Conservation (phyloP, 225 moss, liverwort and hornwort species). For the Physcomitrellopsis africana region DNA sequence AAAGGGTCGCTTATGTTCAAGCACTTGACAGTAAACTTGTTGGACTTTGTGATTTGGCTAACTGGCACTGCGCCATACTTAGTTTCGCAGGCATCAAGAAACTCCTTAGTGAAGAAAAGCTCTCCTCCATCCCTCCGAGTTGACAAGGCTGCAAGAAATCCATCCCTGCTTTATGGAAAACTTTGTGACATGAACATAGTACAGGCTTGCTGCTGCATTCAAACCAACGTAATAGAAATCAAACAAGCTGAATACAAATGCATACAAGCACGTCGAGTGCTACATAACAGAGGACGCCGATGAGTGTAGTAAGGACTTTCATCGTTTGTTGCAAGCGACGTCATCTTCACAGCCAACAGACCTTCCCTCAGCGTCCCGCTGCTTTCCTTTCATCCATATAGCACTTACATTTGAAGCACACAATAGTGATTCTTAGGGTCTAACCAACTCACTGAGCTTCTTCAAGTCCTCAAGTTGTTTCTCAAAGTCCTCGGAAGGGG, state of each 20-base stretch:
- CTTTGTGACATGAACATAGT: slow-evolving; percentile 38
- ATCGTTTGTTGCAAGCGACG: not conserved
- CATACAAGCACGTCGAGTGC: not conserved
- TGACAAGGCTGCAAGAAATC: slow-evolving; percentile 61
- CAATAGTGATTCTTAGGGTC: not conserved
- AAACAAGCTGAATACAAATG: slow-evolving; percentile 35
- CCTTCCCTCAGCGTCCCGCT: not conserved
- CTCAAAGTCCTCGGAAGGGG: slow-evolving; percentile 43
- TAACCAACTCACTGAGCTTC: slow-evolving; percentile 49
- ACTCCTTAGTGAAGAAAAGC: slow-evolving; percentile 67
- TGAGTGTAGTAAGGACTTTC: not conserved
- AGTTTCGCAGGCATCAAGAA: slow-evolving; percentile 60
- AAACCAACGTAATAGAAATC: slow-evolving; percentile 41
- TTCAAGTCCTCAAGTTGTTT: slow-evolving; percentile 23
- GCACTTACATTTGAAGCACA: slow-evolving; percentile 1
- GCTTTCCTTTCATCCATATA: not conserved
- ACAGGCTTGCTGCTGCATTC: slow-evolving; percentile 39
- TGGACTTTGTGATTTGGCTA: slow-evolving; percentile 36
- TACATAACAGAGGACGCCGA: not conserved
- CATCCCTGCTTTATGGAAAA: slow-evolving; percentile 57
- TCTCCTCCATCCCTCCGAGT: slow-evolving; percentile 60
- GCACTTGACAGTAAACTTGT: slow-evolving; percentile 55
- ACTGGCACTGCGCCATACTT: slow-evolving; percentile 45
- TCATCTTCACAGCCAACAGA: not conserved
- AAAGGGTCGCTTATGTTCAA: slow-evolving; percentile 76